Evolutionary conservation across 2,329 filamentous ascomycete species (phyloP).

Genomic region (Botrytis porri): DNA sequence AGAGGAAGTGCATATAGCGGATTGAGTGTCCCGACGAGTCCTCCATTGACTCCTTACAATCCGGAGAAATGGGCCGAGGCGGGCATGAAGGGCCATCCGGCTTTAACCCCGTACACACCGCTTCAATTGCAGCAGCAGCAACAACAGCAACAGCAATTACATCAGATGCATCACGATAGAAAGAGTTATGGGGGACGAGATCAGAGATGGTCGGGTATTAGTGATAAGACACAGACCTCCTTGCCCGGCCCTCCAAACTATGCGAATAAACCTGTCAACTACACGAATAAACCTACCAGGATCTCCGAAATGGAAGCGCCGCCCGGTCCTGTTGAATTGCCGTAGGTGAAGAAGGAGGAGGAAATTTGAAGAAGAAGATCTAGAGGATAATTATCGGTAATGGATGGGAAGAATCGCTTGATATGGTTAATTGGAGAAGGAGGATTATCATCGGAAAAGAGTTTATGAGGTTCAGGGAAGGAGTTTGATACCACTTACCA

Average conservation of each 20-base stretch:
- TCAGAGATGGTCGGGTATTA: constrained; percentile 9
- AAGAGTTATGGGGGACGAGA: constrained; percentile 6
- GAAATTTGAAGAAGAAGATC: too few relatives aligned
- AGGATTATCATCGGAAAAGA: not conserved
- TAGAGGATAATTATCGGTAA: not conserved
- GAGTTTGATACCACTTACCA: not conserved
- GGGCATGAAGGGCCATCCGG: not conserved
- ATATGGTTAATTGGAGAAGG: not conserved
- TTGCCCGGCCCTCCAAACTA: not conserved
- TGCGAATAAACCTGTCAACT: constrained; percentile 4
- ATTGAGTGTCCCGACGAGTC: not conserved
- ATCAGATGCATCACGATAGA: constrained; percentile 6
- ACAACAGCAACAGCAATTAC: not conserved
- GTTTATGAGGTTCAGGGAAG: not conserved
- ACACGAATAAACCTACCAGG: not conserved
- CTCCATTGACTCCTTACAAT: constrained; percentile 15
- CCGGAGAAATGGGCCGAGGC: constrained; percentile 15
- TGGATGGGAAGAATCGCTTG: not conserved
- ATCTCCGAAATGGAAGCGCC: constrained; percentile 19
- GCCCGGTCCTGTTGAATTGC: constrained; percentile 3
- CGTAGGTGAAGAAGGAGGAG: not conserved
- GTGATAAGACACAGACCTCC: constrained; percentile 3
- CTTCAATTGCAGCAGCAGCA: constrained; percentile 7
- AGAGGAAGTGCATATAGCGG: constrained; percentile 13
- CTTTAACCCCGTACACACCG: not conserved